Evolutionary conservation across 257 asterid species (phyloP), one percentile per base, ranked within the genome.

Genomic region (Nicotiana paniculata): DNA sequence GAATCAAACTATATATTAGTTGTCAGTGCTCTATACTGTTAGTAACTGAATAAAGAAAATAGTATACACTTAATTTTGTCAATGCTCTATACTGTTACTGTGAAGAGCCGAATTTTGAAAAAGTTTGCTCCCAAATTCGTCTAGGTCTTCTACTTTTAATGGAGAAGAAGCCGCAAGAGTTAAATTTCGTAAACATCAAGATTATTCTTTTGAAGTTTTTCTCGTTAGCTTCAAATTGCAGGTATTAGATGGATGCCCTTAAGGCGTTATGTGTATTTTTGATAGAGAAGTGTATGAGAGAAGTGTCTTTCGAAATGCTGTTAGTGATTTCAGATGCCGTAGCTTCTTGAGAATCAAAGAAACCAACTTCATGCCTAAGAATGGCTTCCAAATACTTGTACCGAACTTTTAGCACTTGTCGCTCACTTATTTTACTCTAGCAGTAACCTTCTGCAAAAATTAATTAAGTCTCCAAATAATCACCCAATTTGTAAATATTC

Each of bases 331-430:
- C 98, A 7, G 96, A 91, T 68, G 97, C 89, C 0, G 96, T 90
- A 77, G 97, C 98, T 86, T 94, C 98, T 88, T 94, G 96, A 30
- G 95, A 89, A 85, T 94, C 97, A 82, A 94, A 94, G 90, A 92
- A 92, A 6, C 97, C 98, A 54, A 94, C 97, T 87, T 94, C 98
- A 87, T 94, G 98, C 82, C 95, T 88, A 2, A 94, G 89, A 70
- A 94, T 88, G 5, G 97, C 92, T 83, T 94, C 95, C 91, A 94
- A 81, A 82, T 94, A 94, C 89, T 89, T 94, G 93, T 91, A 94
- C 2, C 98, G 90, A 63, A 92, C 89, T 86, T 85, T 87, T 57
- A 94, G 69, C 37, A 92, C 94, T 79, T 90, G 98, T 32, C 97
- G 72, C 55, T 94, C 97, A 33, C 98, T 94, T 4, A 95, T 94